Evolutionary conservation across 257 asterid species (phyloP), one percentile per base, ranked within the genome.

Genomic region (Avicennia marina): DNA sequence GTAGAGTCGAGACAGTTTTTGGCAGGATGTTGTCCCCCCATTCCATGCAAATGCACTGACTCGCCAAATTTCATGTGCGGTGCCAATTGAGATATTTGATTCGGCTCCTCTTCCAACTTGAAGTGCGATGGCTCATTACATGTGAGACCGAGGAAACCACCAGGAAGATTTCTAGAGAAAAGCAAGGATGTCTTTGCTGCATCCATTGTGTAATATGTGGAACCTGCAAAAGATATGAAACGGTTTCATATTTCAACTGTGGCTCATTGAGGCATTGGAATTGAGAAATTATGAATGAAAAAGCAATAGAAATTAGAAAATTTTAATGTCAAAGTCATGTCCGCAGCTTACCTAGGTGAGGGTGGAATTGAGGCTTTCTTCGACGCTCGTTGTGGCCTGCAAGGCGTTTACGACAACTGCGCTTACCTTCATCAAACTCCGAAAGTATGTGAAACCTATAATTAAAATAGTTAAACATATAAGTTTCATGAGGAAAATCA

Each of bases 311-410:
- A n/a, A n/a, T n/a, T n/a, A n/a, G n/a, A n/a, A n/a, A n/a, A n/a
- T n/a, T n/a, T n/a, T 25, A 31, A 19, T 42, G 36, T 1, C 17
- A 15, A 24, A 36, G 60, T 16, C 26, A 11, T 3, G 15, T 38
- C 52, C 47, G 63, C 27, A 51, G 51, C 54, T 69, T 77, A 81
- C 90, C 81, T 11, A 73, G 70, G 69, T 54, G 74, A 67, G 77
- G 2, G 58, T 72, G 71, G 11, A 79, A 58, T 12, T 75, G 87
- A 72, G 88, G 86, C 73, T 80, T 85, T 58, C 95, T 63, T 11
- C 95, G 63, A 2, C 95, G 81, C 58, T 78, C 68, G 19, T 85
- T 85, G 69, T 85, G 95, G 51, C 89, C 89, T 11, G 86, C 89
- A n/a, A n/a, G n/a, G n/a, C n/a, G n/a, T n/a, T n/a, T n/a, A n/a